phyloP scores from a whole-genome alignment of 1,284 basidiomycete species.

The Sphagnurus paluster region DNA sequence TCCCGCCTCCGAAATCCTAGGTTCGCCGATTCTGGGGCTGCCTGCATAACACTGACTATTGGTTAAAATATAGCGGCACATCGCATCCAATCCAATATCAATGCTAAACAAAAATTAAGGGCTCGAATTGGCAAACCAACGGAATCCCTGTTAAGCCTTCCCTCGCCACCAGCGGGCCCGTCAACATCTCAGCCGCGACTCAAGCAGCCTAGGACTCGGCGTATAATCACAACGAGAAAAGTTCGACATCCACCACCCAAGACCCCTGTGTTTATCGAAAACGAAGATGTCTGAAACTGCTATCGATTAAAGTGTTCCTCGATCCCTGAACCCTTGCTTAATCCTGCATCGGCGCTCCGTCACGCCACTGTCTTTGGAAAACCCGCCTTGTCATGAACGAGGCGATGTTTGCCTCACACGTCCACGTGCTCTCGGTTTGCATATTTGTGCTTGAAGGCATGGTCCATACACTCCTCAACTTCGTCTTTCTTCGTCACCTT shows the following conservation, averaged over 20 bases:
- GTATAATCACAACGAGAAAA: not conserved
- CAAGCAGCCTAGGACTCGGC: too few relatives aligned
- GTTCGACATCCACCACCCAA: not conserved
- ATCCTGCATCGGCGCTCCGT: not conserved
- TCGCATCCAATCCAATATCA: constrained; percentile 11
- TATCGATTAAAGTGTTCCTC: too few relatives aligned
- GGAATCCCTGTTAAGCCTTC: constrained; percentile 9
- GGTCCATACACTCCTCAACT: too few relatives aligned
- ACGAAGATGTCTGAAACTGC: not conserved
- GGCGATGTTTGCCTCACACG: too few relatives aligned
- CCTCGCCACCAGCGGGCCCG: constrained; percentile 4
- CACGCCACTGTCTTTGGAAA: too few relatives aligned
- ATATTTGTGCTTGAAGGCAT: too few relatives aligned
- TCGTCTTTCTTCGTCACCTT: too few relatives aligned
- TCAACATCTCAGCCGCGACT: not conserved
- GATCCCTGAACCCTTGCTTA: not conserved
- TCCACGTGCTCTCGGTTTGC: too few relatives aligned
- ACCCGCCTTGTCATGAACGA: too few relatives aligned
- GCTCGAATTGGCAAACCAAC: constrained; percentile 5
- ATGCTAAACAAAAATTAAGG: constrained; percentile 11
- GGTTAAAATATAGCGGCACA: constrained; percentile 5
- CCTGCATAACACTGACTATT: not conserved
- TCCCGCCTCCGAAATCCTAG: not conserved
- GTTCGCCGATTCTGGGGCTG: constrained; percentile 3
- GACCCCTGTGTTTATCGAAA: not conserved